phyloP scores from a whole-genome alignment of 192 early-diverging fungal genomes.

The Podila horticola region DNA sequence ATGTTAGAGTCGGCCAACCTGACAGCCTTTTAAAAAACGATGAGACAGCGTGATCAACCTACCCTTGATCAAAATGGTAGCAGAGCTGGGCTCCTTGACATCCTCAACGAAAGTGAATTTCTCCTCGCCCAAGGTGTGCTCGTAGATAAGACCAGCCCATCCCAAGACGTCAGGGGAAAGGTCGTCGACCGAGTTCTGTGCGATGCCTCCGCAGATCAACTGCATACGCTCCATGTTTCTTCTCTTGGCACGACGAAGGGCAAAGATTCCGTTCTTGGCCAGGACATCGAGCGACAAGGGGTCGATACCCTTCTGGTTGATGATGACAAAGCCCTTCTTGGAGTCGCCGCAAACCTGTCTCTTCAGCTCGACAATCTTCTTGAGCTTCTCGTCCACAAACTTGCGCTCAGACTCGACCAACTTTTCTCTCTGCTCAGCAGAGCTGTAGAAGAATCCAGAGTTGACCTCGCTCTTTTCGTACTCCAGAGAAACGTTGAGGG shows the following conservation, averaged over 20 bases:
- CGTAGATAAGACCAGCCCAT: slow-evolving; percentile 92
- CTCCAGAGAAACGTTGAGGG: slow-evolving; percentile 97
- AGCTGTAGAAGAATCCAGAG: slow-evolving; percentile 98
- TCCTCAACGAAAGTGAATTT: slow-evolving; percentile 99
- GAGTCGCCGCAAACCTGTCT: slow-evolving; percentile 91
- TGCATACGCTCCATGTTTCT: slow-evolving; percentile 99
- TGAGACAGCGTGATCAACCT: neutral
- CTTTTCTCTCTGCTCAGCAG: slow-evolving; percentile 98
- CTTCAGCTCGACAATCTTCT: slow-evolving; percentile 97
- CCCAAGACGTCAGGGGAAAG: slow-evolving; percentile 86
- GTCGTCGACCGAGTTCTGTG: slow-evolving; percentile 99
- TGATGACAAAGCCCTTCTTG: slow-evolving; percentile 91
- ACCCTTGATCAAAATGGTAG: slow-evolving; percentile 96
- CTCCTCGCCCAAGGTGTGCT: slow-evolving; percentile 97
- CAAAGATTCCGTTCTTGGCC: slow-evolving; percentile 95
- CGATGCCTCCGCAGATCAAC: slow-evolving; percentile 92
- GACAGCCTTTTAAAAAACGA: neutral
- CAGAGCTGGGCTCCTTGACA: slow-evolving; percentile 87
- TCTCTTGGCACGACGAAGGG: slow-evolving; percentile 96
- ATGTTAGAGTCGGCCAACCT: slow-evolving; percentile 1
- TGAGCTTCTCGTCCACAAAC: slow-evolving; percentile 94
- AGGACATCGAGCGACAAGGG: slow-evolving; percentile 96
- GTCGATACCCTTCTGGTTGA: slow-evolving; percentile 99
- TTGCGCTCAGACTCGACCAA: slow-evolving; percentile 97
- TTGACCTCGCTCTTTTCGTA: slow-evolving; percentile 99